Percentiles rank a stretch among this genome's conserved stretches.
Conservation (phyloP, 129 eudicot species). For the Artemisia argyi region DNA sequence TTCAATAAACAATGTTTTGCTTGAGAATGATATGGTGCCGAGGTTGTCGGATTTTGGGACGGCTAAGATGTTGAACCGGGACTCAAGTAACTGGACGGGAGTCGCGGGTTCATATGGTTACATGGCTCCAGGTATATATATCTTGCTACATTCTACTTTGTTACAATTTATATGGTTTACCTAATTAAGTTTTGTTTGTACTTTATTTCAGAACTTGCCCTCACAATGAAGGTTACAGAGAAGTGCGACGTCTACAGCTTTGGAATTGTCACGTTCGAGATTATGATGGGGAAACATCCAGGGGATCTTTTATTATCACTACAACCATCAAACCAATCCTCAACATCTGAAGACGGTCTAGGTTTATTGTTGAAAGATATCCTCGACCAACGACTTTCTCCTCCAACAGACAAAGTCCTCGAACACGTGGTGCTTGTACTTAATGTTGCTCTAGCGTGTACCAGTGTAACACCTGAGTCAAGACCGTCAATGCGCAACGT, state of each 20-base stretch:
- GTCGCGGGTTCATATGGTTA: slow-evolving; percentile 88
- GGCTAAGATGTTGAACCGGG: slow-evolving; percentile 56
- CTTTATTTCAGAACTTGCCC: slow-evolving; percentile 65
- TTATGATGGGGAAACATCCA: slow-evolving; percentile 90
- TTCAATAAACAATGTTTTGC: slow-evolving; percentile 58
- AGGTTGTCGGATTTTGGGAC: slow-evolving; percentile 89
- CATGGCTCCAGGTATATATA: slow-evolving; percentile 84
- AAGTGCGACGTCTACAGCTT: slow-evolving; percentile 85
- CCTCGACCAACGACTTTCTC: slow-evolving; percentile 65
- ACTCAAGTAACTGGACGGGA: slow-evolving; percentile 66
- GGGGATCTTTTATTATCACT: slow-evolving; percentile 55
- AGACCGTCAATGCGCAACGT: slow-evolving; percentile 83
- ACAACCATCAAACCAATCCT: slow-evolving; percentile 29
- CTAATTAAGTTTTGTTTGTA: background rate
- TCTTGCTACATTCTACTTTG: background rate
- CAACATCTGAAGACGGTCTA: slow-evolving; percentile 8
- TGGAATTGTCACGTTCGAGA: slow-evolving; percentile 73
- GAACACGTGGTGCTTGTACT: slow-evolving; percentile 50
- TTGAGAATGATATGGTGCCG: slow-evolving; percentile 69
- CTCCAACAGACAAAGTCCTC: slow-evolving; percentile 50
- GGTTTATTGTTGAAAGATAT: slow-evolving; percentile 48
- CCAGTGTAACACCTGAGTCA: slow-evolving; percentile 44
- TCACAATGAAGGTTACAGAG: slow-evolving; percentile 66
- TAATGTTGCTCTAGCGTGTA: slow-evolving; percentile 59
- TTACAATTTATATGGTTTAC: background rate